A percentile compares a stretch with the other conserved stretches of the same genome.
phyloP scores from a whole-genome alignment of 2,329 filamentous ascomycete genomes.

The Talaromyces sp. region DNA sequence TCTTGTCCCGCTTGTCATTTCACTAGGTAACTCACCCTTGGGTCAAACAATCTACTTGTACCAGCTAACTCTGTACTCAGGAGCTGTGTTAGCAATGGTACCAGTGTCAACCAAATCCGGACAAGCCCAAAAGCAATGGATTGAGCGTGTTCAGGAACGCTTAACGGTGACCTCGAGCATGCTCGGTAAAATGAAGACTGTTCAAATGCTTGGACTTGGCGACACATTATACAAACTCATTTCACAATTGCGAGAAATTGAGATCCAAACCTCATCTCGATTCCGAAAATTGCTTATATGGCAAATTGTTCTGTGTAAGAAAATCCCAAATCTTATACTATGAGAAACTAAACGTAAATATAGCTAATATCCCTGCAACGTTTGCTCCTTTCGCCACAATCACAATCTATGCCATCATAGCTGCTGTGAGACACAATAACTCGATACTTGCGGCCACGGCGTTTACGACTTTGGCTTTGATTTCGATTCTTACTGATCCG shows the following conservation, averaged over 20 bases:
- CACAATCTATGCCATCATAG: slow-evolving; percentile 22
- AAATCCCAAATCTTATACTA: too few species aligned
- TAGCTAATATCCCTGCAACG: slow-evolving; percentile 38
- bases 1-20: slow-evolving; percentile 38
- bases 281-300: slow-evolving; percentile 4
- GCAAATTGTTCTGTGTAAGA: background rate
- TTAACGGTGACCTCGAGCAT: background rate
- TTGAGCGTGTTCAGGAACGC: background rate
- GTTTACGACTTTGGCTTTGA: slow-evolving; percentile 14
- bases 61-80: slow-evolving; percentile 23
- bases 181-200: background rate
- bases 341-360: too few species aligned
- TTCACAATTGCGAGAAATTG: slow-evolving; percentile 18
- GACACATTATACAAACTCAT: slow-evolving; percentile 19
- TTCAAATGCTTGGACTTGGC: background rate
- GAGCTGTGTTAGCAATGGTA: slow-evolving; percentile 23
- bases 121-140: background rate
- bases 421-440: slow-evolving; percentile 12
- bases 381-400: slow-evolving; percentile 36
- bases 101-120: background rate
- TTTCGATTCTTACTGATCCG: slow-evolving; percentile 22
- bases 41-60: background rate
- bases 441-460: slow-evolving; percentile 8
- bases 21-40: slow-evolving; percentile 26
- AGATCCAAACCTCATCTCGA: background rate